Evolutionary conservation across 2,329 filamentous ascomycete genomes (phyloP).

Genomic region (Westerdykella ornata): DNA sequence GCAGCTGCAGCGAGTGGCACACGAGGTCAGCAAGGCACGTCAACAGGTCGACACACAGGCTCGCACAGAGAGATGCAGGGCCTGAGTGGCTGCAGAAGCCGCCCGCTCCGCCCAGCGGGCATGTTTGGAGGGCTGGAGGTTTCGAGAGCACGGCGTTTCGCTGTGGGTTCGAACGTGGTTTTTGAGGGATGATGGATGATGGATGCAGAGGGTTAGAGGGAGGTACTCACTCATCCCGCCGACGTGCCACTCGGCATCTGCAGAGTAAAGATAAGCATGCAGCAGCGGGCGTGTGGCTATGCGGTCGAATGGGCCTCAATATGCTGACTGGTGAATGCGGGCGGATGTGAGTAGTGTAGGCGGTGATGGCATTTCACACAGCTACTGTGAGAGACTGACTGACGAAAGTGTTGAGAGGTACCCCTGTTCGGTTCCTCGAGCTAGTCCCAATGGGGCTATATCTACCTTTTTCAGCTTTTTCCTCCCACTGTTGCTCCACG

Average conservation of each 20-base stretch:
- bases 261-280: neutral
- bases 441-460: neutral
- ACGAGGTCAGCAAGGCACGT: conserved; percentile 25
- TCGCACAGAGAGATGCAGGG: conserved; percentile 15
- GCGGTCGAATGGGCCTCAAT: neutral
- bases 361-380: too few species aligned
- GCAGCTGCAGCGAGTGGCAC: conserved; percentile 30
- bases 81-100: conserved; percentile 12
- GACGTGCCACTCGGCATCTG: conserved; percentile 31
- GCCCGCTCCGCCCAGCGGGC: conserved; percentile 1
- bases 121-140: conserved; percentile 1
- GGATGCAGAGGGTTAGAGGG: conserved; percentile 5
- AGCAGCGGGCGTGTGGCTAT: conserved; percentile 2
- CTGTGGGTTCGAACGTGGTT: conserved; percentile 12
- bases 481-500: too few species aligned
- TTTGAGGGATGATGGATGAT: conserved; percentile 1
- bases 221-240: conserved; percentile 36
- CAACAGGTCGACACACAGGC: conserved; percentile 13
- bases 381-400: too few species aligned
- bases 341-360: conserved; percentile 2
- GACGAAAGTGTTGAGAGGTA: too few species aligned
- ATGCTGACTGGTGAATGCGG: conserved; percentile 12
- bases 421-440: too few species aligned
- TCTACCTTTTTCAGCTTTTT: too few species aligned
- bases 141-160: conserved; percentile 11